A percentile compares a stretch with the other conserved stretches of the same genome.
phyloP scores from a whole-genome alignment of 2,329 filamentous ascomycete genomes.

The Plectosphaerella sp. region DNA sequence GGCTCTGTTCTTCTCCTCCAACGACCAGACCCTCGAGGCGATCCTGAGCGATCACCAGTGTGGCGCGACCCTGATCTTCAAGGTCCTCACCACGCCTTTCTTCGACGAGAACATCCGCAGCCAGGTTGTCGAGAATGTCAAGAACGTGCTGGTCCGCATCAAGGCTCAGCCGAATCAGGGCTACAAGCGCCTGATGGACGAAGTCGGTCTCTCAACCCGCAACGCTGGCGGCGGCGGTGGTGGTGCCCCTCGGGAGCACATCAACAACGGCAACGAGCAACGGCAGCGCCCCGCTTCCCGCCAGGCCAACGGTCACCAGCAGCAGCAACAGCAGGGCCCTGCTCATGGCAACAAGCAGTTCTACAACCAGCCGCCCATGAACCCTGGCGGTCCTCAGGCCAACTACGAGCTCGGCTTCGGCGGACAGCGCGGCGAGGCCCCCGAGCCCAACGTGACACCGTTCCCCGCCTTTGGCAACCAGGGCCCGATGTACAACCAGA shows the following conservation, averaged over 20 bases:
- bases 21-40: conserved; percentile 81
- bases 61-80: conserved; percentile 95
- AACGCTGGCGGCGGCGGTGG: conserved; percentile 34
- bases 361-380: conserved; percentile 41
- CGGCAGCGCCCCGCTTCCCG: conserved; percentile 53
- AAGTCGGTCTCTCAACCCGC: conserved; percentile 81
- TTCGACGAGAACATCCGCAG: conserved; percentile 86
- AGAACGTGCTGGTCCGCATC: conserved; percentile 80
- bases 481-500: conserved; percentile 47
- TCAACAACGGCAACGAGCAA: conserved; percentile 39
- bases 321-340: conserved; percentile 25
- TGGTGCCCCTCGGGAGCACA: conserved; percentile 36
- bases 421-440: conserved; percentile 47
- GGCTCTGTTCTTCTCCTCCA: conserved; percentile 86
- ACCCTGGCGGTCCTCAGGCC: conserved; percentile 29
- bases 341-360: conserved; percentile 44
- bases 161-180: conserved; percentile 93
- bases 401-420: conserved; percentile 47
- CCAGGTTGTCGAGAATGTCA: conserved; percentile 88
- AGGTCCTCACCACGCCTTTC: conserved; percentile 95
- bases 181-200: conserved; percentile 98
- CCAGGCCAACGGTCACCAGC: conserved; percentile 42
- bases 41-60: conserved; percentile 90
- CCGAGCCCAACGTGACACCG: conserved; percentile 43
- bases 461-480: conserved; percentile 49